Evolutionary conservation across 352 stramenopile species (phyloP).

Genomic region (Phytopythium montanum): DNA sequence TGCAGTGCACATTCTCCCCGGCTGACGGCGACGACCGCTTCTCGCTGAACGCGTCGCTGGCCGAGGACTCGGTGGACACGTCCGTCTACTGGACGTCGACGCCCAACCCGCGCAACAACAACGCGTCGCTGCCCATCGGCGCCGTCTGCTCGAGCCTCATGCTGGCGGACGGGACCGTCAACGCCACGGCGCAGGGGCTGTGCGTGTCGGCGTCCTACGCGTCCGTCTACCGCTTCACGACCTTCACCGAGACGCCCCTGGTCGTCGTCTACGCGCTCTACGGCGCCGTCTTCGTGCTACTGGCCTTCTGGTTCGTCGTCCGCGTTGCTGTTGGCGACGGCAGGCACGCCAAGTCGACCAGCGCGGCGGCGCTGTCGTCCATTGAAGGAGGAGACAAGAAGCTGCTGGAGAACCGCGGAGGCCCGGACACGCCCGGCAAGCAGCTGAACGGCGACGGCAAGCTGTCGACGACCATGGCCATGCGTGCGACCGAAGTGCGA

Average conservation of each 20-base stretch:
- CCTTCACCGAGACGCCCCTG: conserved; percentile 45
- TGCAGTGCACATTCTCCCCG: conserved; percentile 46
- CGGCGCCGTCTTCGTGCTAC: conserved; percentile 27
- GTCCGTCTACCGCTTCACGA: conserved; percentile 43
- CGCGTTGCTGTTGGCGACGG: conserved; percentile 15
- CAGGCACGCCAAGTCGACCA: conserved; percentile 10
- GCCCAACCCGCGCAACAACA: conserved; percentile 65
- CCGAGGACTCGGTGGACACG: conserved; percentile 38
- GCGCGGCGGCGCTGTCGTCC: conserved; percentile 12
- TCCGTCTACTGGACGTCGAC: conserved; percentile 53
- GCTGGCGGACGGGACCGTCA: conserved; percentile 30
- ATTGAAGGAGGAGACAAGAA: conserved; percentile 44
- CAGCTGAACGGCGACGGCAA: conserved; percentile 9
- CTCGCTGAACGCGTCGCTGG: conserved; percentile 46
- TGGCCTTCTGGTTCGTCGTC: conserved; percentile 25
- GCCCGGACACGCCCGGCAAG: conserved; percentile 35
- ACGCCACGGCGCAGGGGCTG: conserved; percentile 16
- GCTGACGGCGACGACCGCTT: conserved; percentile 29
- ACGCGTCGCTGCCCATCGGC: conserved; percentile 57
- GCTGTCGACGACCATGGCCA: conserved; percentile 25
- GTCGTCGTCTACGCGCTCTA: conserved; percentile 53
- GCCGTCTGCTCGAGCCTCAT: conserved; percentile 47
- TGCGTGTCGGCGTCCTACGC: conserved; percentile 20
- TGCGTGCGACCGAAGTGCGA: conserved; percentile 40
- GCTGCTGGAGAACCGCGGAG: conserved; percentile 49